These are phyloP conservation scores for Cordyceps pruinosa DNA, from an alignment of 2,329 filamentous ascomycete species.

Conservation along the genomic window DNA sequence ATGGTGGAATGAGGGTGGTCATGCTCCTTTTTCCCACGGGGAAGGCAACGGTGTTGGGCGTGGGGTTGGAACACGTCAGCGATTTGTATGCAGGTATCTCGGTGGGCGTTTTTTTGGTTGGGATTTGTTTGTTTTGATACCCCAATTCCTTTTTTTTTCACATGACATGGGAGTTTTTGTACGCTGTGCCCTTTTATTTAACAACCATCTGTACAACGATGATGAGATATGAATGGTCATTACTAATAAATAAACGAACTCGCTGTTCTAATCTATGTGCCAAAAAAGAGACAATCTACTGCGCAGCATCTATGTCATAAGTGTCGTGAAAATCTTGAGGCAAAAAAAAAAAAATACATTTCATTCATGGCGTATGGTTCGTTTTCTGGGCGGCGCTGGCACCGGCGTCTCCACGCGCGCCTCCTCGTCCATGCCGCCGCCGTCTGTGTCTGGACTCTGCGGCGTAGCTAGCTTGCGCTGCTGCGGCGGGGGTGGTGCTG, in stretches of 20 bases:
- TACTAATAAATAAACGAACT: too few relatives aligned
- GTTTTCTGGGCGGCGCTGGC: neutral
- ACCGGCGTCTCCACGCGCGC: neutral
- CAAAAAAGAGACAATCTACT: too few relatives aligned
- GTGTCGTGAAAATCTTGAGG: neutral
- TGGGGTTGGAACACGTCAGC: too few relatives aligned
- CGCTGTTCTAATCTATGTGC: too few relatives aligned
- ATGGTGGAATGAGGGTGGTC: conserved; percentile 12
- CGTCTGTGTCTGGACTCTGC: neutral
- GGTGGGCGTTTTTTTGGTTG: neutral
- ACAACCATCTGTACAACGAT: neutral
- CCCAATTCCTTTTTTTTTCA: neutral
- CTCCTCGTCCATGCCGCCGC: neutral
- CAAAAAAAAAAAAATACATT: neutral
- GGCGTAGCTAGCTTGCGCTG: neutral
- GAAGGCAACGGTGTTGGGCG: too few relatives aligned
- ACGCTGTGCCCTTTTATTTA: neutral
- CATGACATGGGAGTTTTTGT: neutral
- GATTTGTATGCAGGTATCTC: too few relatives aligned
- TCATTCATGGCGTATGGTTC: conserved; percentile 9
- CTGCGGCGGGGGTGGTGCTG: neutral
- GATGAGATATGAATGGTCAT: neutral
- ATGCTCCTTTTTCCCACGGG: too few relatives aligned
- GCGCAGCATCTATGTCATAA: neutral
- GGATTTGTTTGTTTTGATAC: neutral